Evolutionary conservation across 345 rosid genomes (phyloP).

Genomic region (Abelmoschus esculentus): DNA sequence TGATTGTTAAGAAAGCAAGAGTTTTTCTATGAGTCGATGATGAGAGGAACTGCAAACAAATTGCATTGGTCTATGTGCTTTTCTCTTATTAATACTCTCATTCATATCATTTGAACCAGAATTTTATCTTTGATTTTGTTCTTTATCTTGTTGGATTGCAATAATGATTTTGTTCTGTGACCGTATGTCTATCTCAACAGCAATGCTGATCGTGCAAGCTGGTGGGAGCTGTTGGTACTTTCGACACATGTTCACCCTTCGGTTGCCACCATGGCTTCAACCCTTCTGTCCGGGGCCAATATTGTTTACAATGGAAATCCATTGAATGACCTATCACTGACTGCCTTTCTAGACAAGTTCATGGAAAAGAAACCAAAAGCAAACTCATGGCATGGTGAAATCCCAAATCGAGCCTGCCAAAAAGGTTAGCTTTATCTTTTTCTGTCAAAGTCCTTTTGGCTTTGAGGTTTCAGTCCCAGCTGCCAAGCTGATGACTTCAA

Average conservation of each 20-base stretch:
- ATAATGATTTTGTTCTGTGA: not conserved
- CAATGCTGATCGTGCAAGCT: conserved; percentile 71
- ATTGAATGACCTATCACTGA: conserved; percentile 32
- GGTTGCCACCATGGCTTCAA: conserved; percentile 93
- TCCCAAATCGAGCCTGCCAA: conserved; percentile 95
- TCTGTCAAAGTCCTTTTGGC: not conserved
- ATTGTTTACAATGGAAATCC: conserved; percentile 93
- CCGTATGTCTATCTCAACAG: conserved; percentile 30
- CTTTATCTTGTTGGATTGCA: not conserved
- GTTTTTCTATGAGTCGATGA: not conserved
- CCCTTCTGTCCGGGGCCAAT: conserved; percentile 77
- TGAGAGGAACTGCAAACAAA: not conserved
- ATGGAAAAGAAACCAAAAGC: conserved; percentile 96
- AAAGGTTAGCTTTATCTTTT: conserved; percentile 42
- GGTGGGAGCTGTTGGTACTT: conserved; percentile 93
- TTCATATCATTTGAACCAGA: not conserved
- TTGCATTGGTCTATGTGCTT: not conserved
- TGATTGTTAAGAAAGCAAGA: no score
- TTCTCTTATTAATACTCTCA: not conserved
- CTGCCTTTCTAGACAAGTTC: conserved; percentile 68
- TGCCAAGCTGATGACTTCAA: not conserved
- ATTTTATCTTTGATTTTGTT: not conserved
- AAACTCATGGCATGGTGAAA: conserved; percentile 86
- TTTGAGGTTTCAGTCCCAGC: not conserved
- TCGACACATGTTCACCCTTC: conserved; percentile 90